These are phyloP conservation scores for Zea mays DNA, from an alignment of 176 grass and related monocot species.

Conservation along the genomic window DNA sequence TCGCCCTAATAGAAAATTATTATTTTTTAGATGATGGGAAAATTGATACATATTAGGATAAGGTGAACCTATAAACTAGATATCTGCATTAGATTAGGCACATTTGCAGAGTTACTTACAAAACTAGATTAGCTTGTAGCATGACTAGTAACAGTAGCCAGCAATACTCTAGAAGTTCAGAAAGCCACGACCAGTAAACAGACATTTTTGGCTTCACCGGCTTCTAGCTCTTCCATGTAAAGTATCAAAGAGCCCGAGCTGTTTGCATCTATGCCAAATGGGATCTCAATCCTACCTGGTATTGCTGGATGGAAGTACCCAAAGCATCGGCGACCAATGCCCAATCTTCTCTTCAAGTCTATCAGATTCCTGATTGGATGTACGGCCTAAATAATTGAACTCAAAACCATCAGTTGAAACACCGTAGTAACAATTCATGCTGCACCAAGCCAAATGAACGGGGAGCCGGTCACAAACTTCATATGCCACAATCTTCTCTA, in stretches of 20 bases:
- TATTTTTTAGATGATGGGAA: not conserved
- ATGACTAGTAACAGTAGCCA: not conserved
- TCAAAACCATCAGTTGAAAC: conserved; percentile 31
- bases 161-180: not conserved
- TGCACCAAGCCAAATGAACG: not conserved
- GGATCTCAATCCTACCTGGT: conserved; percentile 55
- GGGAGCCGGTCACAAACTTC: conserved; percentile 45
- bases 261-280: not conserved
- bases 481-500: conserved; percentile 96
- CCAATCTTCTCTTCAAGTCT: conserved; percentile 92
- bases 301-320: conserved; percentile 97
- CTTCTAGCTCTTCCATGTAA: not conserved
- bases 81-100: not conserved
- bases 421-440: not conserved
- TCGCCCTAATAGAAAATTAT: not conserved
- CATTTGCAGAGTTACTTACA: not conserved
- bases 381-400: conserved; percentile 57
- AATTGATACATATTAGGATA: not conserved
- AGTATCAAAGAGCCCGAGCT: not conserved
- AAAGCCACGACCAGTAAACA: not conserved
- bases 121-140: not conserved
- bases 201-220: not conserved
- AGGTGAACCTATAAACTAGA: not conserved
- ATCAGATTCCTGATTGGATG: conserved; percentile 95
- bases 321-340: conserved; percentile 83